phyloP scores from a whole-genome alignment of 2,329 filamentous ascomycete species.

The Thelonectria olida region DNA sequence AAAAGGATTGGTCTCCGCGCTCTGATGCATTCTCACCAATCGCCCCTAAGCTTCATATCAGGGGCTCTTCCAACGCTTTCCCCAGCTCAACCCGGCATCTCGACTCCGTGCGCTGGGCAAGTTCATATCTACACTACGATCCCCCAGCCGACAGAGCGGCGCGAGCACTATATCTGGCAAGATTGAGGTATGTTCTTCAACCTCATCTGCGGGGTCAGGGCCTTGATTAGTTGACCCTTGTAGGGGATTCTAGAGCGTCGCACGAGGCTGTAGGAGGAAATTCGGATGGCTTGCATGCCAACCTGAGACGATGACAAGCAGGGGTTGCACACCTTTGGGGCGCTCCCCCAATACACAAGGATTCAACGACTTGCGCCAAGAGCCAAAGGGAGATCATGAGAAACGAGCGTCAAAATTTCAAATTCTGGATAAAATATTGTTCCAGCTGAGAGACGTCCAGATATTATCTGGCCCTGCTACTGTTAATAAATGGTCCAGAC shows the following conservation, averaged over 20 bases:
- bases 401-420: slow-evolving; percentile 2
- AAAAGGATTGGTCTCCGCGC: not conserved
- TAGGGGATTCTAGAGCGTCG: slow-evolving; percentile 3
- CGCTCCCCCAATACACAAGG: not conserved
- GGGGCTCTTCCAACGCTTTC: not conserved
- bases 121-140: not conserved
- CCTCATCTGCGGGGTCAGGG: not conserved
- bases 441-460: slow-evolving; percentile 10
- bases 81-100: not conserved
- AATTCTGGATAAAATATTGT: not conserved
- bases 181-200: not conserved
- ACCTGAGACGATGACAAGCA: slow-evolving; percentile 20
- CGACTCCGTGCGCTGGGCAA: not conserved
- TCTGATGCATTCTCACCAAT: too few species aligned
- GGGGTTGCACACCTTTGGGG: not conserved
- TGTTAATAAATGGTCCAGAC: slow-evolving; percentile 14
- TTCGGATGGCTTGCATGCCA: slow-evolving; percentile 6
- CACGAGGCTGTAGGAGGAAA: slow-evolving; percentile 3
- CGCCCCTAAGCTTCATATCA: not conserved
- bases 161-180: not conserved
- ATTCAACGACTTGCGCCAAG: not conserved
- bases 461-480: slow-evolving; percentile 5
- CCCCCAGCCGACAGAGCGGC: not conserved
- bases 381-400: slow-evolving; percentile 1
- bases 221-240: slow-evolving; percentile 8